Evolutionary conservation across 2,329 filamentous ascomycete species (phyloP).

Genomic region (Xylariomycetidae sp.): DNA sequence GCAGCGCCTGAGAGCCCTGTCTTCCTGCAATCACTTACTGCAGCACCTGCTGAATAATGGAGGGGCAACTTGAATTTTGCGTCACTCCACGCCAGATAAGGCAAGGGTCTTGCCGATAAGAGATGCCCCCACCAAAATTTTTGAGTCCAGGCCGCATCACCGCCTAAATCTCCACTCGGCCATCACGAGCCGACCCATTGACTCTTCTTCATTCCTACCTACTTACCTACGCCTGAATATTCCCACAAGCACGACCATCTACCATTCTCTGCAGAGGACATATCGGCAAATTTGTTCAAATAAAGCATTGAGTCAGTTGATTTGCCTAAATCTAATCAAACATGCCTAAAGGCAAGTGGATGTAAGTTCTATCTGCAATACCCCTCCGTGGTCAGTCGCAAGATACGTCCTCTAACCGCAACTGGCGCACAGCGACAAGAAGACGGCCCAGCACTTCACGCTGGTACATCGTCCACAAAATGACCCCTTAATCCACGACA

Average conservation of each 20-base stretch:
- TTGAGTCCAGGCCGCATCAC: conserved; percentile 7
- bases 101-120: conserved; percentile 6
- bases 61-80: conserved; percentile 38
- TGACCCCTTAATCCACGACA: conserved; percentile 94
- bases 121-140: conserved; percentile 26
- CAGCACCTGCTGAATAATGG: conserved; percentile 14
- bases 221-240: too few relatives aligned
- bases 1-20: too few relatives aligned
- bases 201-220: too few relatives aligned
- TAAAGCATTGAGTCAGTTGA: neutral
- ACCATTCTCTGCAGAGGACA: too few relatives aligned
- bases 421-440: conserved; percentile 60
- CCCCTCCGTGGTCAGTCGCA: neutral
- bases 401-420: too few relatives aligned
- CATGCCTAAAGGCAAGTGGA: conserved; percentile 74
- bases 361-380: conserved; percentile 40
- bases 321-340: conserved; percentile 29
- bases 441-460: conserved; percentile 84
- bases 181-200: too few relatives aligned
- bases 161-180: conserved; percentile 5
- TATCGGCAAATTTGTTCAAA: too few relatives aligned
- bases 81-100: conserved; percentile 23
- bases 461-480: conserved; percentile 95
- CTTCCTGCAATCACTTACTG: too few relatives aligned
- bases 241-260: too few relatives aligned